Conservation (phyloP, 2,329 filamentous ascomycete species). For the Lachnellula arida region DNA sequence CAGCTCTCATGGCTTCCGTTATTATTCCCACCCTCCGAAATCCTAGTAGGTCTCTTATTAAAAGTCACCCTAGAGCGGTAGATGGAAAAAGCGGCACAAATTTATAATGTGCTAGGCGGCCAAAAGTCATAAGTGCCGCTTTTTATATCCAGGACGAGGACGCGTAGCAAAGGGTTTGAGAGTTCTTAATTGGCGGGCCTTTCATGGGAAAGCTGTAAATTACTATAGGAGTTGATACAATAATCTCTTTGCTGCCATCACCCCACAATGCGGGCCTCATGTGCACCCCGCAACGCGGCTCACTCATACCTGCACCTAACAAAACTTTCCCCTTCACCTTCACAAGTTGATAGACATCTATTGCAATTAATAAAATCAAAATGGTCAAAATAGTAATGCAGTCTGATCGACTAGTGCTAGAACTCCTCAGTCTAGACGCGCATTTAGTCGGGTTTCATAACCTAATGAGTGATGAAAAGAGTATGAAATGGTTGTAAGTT, state of each 20-base stretch:
- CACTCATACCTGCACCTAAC: no score
- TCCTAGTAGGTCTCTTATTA: not conserved
- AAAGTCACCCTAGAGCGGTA: not conserved
- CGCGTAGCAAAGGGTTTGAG: no score
- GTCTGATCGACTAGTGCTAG: constrained; percentile 14
- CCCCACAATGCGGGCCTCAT: no score
- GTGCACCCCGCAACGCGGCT: no score
- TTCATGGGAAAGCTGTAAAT: no score
- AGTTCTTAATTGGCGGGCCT: no score
- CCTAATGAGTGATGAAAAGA: constrained; percentile 1
- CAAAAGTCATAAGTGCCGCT: no score
- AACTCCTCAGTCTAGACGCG: constrained; percentile 9
- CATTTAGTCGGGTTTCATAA: constrained; percentile 7
- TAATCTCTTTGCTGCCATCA: no score
- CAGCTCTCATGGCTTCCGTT: not conserved
- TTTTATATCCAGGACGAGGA: no score
- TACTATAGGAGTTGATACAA: no score
- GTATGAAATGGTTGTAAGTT: constrained; percentile 15
- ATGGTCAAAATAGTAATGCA: constrained; percentile 12
- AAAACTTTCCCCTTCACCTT: not conserved
- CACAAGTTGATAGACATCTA: not conserved
- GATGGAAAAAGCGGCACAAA: no score
- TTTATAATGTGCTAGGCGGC: no score
- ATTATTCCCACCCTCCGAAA: not conserved
- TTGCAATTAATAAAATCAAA: not conserved